These are phyloP conservation scores for Apiotrichum laibachii DNA, from an alignment of 1,284 basidiomycete species.

Conservation along the genomic window DNA sequence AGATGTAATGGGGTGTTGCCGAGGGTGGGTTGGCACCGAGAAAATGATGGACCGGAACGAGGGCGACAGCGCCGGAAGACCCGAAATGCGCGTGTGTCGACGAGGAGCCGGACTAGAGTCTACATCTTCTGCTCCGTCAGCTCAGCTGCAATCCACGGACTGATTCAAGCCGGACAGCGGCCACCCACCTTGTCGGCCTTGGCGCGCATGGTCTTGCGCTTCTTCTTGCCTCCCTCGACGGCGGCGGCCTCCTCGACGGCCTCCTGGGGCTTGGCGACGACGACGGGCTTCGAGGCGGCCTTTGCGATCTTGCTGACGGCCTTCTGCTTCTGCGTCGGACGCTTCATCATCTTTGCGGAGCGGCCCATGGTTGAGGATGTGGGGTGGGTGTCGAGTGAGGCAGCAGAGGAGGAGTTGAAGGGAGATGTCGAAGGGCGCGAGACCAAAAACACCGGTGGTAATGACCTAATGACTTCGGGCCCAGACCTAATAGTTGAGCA, in stretches of 20 bases:
- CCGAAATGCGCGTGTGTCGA: no score
- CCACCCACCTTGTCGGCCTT: slow-evolving; percentile 22
- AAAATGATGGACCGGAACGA: no score
- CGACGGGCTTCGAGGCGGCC: slow-evolving; percentile 23
- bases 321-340: slow-evolving; percentile 40
- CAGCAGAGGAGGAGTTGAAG: background rate
- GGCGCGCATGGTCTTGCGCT: slow-evolving; percentile 18
- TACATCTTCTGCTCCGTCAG: slow-evolving; percentile 2
- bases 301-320: slow-evolving; percentile 34
- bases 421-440: background rate
- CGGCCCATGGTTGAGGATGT: slow-evolving; percentile 32
- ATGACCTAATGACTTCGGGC: no score
- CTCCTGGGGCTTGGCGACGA: background rate
- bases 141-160: background rate
- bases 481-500: no score
- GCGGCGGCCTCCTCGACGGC: slow-evolving; percentile 7
- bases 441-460: no score
- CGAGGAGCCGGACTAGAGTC: background rate
- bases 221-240: slow-evolving; percentile 13
- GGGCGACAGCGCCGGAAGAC: no score
- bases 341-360: slow-evolving; percentile 40
- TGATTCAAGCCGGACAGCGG: background rate
- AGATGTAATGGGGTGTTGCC: no score
- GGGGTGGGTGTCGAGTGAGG: background rate
- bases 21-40: no score